Evolutionary conservation across 192 early-diverging fungal species (phyloP).

Genomic region (Chytriomyces hyalinus): DNA sequence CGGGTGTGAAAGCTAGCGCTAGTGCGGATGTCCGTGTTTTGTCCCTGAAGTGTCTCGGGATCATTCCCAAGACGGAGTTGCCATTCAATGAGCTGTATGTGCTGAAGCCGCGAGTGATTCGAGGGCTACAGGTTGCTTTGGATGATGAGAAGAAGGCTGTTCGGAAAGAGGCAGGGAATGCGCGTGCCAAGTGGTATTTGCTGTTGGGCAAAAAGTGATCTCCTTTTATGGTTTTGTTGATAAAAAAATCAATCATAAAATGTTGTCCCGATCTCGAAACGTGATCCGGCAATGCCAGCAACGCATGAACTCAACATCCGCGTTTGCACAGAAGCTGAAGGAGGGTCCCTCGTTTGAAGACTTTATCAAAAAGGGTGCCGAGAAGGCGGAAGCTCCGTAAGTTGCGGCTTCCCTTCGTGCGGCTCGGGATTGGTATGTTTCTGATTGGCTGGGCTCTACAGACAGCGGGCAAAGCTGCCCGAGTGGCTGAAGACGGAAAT

Average conservation of each 20-base stretch:
- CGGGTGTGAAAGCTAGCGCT: background rate
- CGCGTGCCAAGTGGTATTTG: conserved; percentile 82
- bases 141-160: conserved; percentile 92
- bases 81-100: conserved; percentile 46
- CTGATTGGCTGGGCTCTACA: background rate
- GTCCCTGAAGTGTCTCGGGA: conserved; percentile 27
- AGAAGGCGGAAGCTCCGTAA: conserved; percentile 23
- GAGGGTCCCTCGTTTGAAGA: conserved; percentile 57
- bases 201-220: conserved; percentile 41
- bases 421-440: background rate
- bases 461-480: conserved; percentile 62
- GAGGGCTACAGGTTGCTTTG: conserved; percentile 65
- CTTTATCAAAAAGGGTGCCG: conserved; percentile 43
- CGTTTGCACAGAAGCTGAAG: conserved; percentile 52
- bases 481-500: conserved; percentile 95
- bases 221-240: no score
- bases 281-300: conserved; percentile 5
- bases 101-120: conserved; percentile 65
- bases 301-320: conserved; percentile 29
- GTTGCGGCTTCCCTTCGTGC: conserved; percentile 28
- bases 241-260: background rate
- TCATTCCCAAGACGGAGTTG: conserved; percentile 17
- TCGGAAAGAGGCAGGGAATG: conserved; percentile 84
- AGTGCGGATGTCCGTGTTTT: conserved; percentile 23
- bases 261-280: background rate